Conservation (phyloP, 192 early-diverging fungal genomes). For the Physocladia obscura region DNA sequence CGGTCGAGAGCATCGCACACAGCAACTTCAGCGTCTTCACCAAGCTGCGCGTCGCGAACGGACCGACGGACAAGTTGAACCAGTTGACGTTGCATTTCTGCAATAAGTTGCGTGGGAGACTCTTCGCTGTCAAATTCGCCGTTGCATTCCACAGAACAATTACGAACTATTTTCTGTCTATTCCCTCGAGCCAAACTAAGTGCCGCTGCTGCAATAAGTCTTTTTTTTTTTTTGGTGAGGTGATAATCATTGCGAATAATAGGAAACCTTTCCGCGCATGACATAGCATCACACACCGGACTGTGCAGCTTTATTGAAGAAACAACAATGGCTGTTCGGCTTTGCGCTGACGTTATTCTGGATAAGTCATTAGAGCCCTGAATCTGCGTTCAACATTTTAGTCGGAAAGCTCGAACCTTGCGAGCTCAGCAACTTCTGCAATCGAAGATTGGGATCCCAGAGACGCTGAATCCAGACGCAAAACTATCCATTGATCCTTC, state of each 20-base stretch:
- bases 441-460: neutral
- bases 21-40: conserved; percentile 10
- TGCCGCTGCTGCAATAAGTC: too few species aligned
- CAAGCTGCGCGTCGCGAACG: neutral
- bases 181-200: too few species aligned
- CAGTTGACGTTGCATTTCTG: neutral
- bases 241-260: too few species aligned
- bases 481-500: neutral
- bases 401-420: neutral
- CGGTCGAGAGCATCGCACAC: neutral
- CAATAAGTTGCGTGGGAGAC: neutral
- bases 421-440: neutral
- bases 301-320: neutral
- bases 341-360: neutral
- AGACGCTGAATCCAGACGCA: neutral
- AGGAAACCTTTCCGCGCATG: too few species aligned
- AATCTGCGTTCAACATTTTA: too few species aligned
- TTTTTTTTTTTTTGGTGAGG: too few species aligned
- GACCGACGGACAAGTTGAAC: conserved; percentile 13
- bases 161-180: too few species aligned
- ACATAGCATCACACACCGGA: too few species aligned
- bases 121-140: too few species aligned
- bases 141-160: too few species aligned
- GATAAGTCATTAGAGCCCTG: too few species aligned
- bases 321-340: conserved; percentile 5